These are phyloP conservation scores for Rutstroemia sydowiana DNA, from an alignment of 2,329 filamentous ascomycete species.

Conservation along the genomic window DNA sequence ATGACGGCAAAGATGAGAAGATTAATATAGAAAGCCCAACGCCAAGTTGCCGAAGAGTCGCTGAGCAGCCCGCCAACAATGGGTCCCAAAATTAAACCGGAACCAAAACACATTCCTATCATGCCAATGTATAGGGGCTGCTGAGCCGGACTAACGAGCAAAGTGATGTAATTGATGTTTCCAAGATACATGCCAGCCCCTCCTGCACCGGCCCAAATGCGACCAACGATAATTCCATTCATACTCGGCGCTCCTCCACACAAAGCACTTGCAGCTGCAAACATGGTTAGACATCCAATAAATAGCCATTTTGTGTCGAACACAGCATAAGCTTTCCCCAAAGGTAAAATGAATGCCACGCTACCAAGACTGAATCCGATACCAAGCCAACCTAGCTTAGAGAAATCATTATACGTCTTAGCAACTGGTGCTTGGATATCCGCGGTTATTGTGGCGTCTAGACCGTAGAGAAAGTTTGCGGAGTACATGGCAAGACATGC, in stretches of 20 bases:
- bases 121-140: slow-evolving; percentile 28
- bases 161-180: slow-evolving; percentile 25
- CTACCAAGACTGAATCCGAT: slow-evolving; percentile 31
- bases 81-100: slow-evolving; percentile 34
- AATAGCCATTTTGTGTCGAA: slow-evolving; percentile 21
- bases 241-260: slow-evolving; percentile 26
- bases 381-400: slow-evolving; percentile 34
- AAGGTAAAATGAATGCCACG: not conserved
- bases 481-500: not conserved
- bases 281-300: slow-evolving; percentile 14
- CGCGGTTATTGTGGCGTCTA: slow-evolving; percentile 20
- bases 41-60: slow-evolving; percentile 30
- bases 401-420: slow-evolving; percentile 31
- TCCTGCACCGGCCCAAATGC: slow-evolving; percentile 31
- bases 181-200: slow-evolving; percentile 35
- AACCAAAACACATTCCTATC: slow-evolving; percentile 30
- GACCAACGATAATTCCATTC: slow-evolving; percentile 38
- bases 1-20: slow-evolving; percentile 38
- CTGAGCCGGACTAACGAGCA: slow-evolving; percentile 27
- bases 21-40: slow-evolving; percentile 48
- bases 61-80: slow-evolving; percentile 10
- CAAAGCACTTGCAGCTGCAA: slow-evolving; percentile 21
- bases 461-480: not conserved
- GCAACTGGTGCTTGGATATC: slow-evolving; percentile 36
- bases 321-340: slow-evolving; percentile 11